Conservation (phyloP, 2,329 filamentous ascomycete genomes). For the Stemphylium beticola region DNA sequence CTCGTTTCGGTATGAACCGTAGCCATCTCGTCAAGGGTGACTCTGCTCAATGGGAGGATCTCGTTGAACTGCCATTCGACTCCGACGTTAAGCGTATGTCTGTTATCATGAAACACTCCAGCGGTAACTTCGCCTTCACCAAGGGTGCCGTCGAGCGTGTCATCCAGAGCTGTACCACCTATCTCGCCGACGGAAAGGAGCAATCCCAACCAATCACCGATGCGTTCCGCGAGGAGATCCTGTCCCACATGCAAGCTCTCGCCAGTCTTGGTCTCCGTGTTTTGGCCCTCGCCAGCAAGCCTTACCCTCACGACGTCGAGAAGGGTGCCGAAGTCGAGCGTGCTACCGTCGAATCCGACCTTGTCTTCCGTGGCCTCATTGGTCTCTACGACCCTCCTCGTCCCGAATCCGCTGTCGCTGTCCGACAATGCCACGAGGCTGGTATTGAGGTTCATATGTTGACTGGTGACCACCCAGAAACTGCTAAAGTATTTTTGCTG, state of each 20-base stretch:
- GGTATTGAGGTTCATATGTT: conserved; percentile 56
- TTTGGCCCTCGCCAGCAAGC: conserved; percentile 65
- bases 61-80: conserved; percentile 76
- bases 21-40: conserved; percentile 55
- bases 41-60: conserved; percentile 38
- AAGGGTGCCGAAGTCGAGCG: conserved; percentile 56
- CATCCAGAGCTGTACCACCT: conserved; percentile 49
- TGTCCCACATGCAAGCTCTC: conserved; percentile 71
- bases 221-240: conserved; percentile 61
- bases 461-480: conserved; percentile 55
- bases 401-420: conserved; percentile 70
- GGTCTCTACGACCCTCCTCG: conserved; percentile 87
- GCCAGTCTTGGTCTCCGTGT: conserved; percentile 72
- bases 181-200: conserved; percentile 56
- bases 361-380: conserved; percentile 77
- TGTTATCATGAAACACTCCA: conserved; percentile 63
- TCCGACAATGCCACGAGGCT: conserved; percentile 40
- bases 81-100: conserved; percentile 80
- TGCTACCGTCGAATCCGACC: conserved; percentile 66
- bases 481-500: too few relatives aligned
- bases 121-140: conserved; percentile 57
- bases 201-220: conserved; percentile 53
- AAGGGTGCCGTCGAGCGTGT: conserved; percentile 74
- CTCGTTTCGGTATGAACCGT: conserved; percentile 69
- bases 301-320: conserved; percentile 48